Evolutionary conservation across 306 rosid genomes (phyloP), one percentile per base, ranked within the genome.

Genomic region (Arachis stenosperma): DNA sequence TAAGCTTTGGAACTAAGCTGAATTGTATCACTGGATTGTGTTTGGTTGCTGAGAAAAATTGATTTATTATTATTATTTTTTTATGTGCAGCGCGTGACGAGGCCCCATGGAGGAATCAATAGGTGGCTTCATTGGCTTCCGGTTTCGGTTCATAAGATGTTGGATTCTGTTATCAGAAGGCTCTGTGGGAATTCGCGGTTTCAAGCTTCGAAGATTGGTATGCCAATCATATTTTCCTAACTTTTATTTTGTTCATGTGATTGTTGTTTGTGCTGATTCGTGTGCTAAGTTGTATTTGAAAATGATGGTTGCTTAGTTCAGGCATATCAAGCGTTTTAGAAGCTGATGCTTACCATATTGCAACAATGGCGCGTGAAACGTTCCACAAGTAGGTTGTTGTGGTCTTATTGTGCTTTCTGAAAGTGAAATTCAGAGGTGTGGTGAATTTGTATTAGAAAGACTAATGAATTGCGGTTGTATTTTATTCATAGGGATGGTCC

Each of bases 91-190:
- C 90, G 95, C 36, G 96, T 94, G 44, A 81, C 84, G 77, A 86
- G 99, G 81, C 97, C 99, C 1, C 84, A 81, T 65, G 96, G 92
- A 75, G 95, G 97, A 78, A 83, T 91, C 65, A 91, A 88, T 63
- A 75, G 81, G 57, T 89, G 91, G 97, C 82, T 94, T 81, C 87
- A 81, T 36, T 88, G 97, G 97, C 91, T 94, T 83, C 99, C 97
- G 7, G 85, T 91, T 80, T 81, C 90, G 55, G 65, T 91, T 13
- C 97, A 94, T 78, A 80, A 68, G 70, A 90, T 78, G 73, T 56
- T 87, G 14, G 79, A 88, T 48, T 52, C 37, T 41, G 48, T 84
- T 62, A 43, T 90, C 5, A 68, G 83, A 82, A 71, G 74, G 14
- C 12, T 84, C 14, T 76, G 36, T 54, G 79, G 87, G 42, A 40